These are phyloP conservation scores for Naganishia liquefaciens DNA, from an alignment of 1,284 basidiomycete species.

Conservation along the genomic window DNA sequence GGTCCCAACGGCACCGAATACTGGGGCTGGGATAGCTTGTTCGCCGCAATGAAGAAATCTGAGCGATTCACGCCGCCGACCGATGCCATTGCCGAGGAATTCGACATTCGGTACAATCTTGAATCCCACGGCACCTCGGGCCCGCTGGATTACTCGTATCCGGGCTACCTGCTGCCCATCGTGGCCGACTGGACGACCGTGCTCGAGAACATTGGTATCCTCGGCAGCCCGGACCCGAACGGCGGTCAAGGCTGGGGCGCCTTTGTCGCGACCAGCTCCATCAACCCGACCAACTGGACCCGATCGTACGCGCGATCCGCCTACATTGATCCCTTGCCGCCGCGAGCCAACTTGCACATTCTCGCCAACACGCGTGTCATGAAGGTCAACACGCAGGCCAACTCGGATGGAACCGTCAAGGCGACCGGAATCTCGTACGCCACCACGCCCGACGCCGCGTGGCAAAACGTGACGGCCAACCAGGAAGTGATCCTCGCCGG, in stretches of 20 bases:
- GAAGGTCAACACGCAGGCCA: slow-evolving; percentile 59
- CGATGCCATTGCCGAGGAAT: slow-evolving; percentile 41
- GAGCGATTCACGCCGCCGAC: slow-evolving; percentile 57
- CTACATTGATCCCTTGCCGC: slow-evolving; percentile 66
- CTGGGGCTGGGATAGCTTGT: slow-evolving; percentile 64
- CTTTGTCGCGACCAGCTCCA: slow-evolving; percentile 64
- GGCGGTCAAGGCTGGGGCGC: slow-evolving; percentile 60
- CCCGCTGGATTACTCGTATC: slow-evolving; percentile 46
- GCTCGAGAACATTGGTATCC: slow-evolving; percentile 57
- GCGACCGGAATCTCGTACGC: slow-evolving; percentile 63
- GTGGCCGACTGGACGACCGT: slow-evolving; percentile 61
- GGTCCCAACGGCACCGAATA: slow-evolving; percentile 48
- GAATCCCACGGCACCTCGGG: slow-evolving; percentile 57
- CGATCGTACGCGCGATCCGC: slow-evolving; percentile 68
- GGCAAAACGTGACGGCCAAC: slow-evolving; percentile 56
- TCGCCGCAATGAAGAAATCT: slow-evolving; percentile 45
- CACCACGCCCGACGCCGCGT: slow-evolving; percentile 36
- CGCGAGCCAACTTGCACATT: slow-evolving; percentile 65
- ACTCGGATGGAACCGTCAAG: slow-evolving; percentile 54
- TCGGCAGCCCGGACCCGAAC: slow-evolving; percentile 56
- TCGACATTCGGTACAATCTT: slow-evolving; percentile 52
- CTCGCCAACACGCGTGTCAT: slow-evolving; percentile 63
- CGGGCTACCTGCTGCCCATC: slow-evolving; percentile 56
- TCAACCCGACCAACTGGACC: slow-evolving; percentile 66
- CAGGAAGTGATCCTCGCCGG: slow-evolving; percentile 59